These are phyloP conservation scores for Ceratobasidium sp. DNA, from an alignment of 1,284 basidiomycete species.

Conservation along the genomic window DNA sequence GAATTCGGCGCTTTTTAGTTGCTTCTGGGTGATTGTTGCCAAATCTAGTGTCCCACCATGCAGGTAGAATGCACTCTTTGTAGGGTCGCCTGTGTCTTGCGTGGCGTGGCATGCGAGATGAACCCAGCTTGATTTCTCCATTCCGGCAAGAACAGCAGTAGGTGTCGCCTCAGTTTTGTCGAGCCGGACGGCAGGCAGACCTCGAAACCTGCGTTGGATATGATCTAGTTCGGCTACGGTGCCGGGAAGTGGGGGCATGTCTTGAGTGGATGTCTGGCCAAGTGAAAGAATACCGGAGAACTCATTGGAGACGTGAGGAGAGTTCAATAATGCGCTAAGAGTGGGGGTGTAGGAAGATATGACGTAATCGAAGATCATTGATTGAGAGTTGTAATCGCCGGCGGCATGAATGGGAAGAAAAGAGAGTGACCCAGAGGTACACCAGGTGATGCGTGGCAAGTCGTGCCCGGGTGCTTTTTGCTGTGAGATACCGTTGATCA, in stretches of 20 bases:
- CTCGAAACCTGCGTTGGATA: background rate
- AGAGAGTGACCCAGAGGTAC: constrained; percentile 15
- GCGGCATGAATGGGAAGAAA: constrained; percentile 33
- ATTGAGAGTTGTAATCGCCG: background rate
- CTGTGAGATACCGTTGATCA: background rate
- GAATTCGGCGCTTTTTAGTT: background rate
- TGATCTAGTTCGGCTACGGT: background rate
- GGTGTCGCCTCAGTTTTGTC: background rate
- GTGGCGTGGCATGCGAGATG: constrained; percentile 23
- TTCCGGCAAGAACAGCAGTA: background rate
- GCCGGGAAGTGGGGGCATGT: background rate
- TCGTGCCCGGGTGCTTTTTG: background rate
- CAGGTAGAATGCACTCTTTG: constrained; percentile 16
- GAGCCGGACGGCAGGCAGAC: background rate
- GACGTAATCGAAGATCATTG: constrained; percentile 19
- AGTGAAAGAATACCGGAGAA: background rate
- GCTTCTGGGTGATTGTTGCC: background rate
- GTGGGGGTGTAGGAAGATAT: constrained; percentile 23
- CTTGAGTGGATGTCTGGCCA: background rate
- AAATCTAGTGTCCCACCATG: constrained; percentile 5
- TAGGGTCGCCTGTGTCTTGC: constrained; percentile 7
- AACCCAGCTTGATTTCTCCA: constrained; percentile 12
- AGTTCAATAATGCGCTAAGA: background rate
- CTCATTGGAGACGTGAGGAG: background rate
- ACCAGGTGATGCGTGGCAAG: constrained; percentile 25